Percentiles rank a stretch among this genome's conserved stretches.
These are phyloP conservation scores for Termitomyces sp. DNA, from an alignment of 768 basidiomycete genomes.

Conservation along the genomic window DNA sequence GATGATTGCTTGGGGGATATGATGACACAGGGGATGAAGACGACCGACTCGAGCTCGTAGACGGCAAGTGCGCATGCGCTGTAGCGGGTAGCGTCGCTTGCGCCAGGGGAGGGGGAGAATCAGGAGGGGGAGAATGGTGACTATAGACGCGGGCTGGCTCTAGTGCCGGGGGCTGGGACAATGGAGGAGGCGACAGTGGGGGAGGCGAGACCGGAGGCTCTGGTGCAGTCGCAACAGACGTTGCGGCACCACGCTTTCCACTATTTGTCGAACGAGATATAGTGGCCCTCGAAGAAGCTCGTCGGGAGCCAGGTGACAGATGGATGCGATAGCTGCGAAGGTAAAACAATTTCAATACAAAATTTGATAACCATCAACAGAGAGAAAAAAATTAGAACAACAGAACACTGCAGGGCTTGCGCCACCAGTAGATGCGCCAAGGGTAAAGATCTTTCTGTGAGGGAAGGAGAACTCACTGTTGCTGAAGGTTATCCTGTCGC, in stretches of 20 bases:
- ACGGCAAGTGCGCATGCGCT: slow-evolving; percentile 30
- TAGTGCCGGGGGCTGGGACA: slow-evolving; percentile 38
- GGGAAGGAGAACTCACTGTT: slow-evolving; percentile 38
- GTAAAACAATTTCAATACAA: not conserved
- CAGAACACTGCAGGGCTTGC: not conserved
- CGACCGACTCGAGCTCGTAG: slow-evolving; percentile 33
- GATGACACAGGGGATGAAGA: slow-evolving; percentile 40
- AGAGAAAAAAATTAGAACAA: not conserved
- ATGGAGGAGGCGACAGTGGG: slow-evolving; percentile 26
- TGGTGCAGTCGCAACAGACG: slow-evolving; percentile 19
- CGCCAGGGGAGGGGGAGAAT: slow-evolving; percentile 51
- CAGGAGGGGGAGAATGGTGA: slow-evolving; percentile 40
- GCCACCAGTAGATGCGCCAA: not conserved
- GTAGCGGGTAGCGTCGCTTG: slow-evolving; percentile 46
- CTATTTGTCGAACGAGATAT: slow-evolving; percentile 33
- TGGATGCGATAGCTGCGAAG: slow-evolving; percentile 69
- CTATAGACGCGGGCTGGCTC: slow-evolving; percentile 36
- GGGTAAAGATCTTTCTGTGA: not conserved
- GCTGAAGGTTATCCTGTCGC: slow-evolving; percentile 81
- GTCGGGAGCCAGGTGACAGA: slow-evolving; percentile 72
- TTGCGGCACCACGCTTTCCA: slow-evolving; percentile 19
- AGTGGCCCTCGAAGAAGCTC: slow-evolving; percentile 60
- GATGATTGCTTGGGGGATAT: slow-evolving; percentile 31
- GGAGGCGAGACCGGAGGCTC: slow-evolving; percentile 23
- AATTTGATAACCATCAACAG: not conserved